Base-by-base conservation (phyloP, 2,329 filamentous ascomycete species). In the Ceratocystis cacaofunesta region DNA sequence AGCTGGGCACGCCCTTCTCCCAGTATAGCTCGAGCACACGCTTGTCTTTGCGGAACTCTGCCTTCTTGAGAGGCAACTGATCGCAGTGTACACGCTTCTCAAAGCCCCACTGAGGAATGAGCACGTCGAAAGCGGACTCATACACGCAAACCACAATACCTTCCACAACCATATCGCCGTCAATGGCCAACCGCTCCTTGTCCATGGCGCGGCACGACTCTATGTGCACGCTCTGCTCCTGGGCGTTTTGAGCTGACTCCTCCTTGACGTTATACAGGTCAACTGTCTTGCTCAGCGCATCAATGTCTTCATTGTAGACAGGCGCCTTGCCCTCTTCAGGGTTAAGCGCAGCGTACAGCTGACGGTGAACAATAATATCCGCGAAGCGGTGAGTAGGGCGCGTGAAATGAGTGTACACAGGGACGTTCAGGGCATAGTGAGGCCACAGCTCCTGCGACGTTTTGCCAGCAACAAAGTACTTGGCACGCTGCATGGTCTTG, bases 51-150 rank as follows among this genome's bases (percentile, higher is more conserved):
- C 95, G 86, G 77, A 94, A 99, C 74, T 99, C 94, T n/a, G 94
- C 94, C 81, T 99, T 99, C 83, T 97, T 92, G 70, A 99, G 79
- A 36, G 94, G 94, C 73, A 99, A 81, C 79, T 99, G 94, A 73
- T 99, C 94, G 74, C 94, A 99, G 77, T 99, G 94, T 63, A 99
- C 94, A 69, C 94, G 90, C 85, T 99, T 99, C 80, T 99, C 94
- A 70, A 99, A 97, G 70, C 94, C 94, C 80, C 91, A 99, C 74
- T 99, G 92, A 5, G 94, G 94, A 74, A 99, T 97, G 69, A 99
- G 82, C 55, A 99, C 90, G 75, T 99, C 94, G 74, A 99, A 99
- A 22, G 94, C 94, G 32, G 94, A 97, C 77, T 99, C 94, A 76
- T 99, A 99, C 41, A 99, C 94, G 73, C 90, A 96, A 65, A 99